phyloP scores from a whole-genome alignment of 441 rosid genomes.

The Jatropha podagrica region DNA sequence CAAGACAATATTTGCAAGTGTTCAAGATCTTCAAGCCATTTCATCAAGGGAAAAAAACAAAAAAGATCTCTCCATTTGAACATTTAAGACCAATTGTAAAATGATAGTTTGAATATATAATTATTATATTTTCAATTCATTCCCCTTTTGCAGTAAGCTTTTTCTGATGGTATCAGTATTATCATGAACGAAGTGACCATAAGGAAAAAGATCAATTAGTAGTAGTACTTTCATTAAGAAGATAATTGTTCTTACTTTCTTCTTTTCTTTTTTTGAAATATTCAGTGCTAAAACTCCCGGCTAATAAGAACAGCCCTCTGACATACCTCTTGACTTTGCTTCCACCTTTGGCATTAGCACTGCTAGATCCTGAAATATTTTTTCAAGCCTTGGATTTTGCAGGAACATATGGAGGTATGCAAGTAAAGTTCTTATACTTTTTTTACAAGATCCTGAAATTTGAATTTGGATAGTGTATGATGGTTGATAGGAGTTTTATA shows the following conservation, averaged over 20 bases:
- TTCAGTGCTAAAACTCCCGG: conserved; percentile 73
- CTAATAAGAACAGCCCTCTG: conserved; percentile 56
- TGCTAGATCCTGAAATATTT: conserved; percentile 88
- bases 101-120: not conserved
- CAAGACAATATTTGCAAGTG: too few species aligned
- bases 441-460: too few species aligned
- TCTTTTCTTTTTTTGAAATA: not conserved
- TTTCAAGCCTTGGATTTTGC: conserved; percentile 95
- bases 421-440: not conserved
- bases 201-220: too few species aligned
- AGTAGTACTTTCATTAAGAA: not conserved
- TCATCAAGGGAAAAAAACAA: too few species aligned
- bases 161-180: not conserved
- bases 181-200: too few species aligned
- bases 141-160: not conserved
- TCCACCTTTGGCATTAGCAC: conserved; percentile 70
- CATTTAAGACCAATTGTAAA: too few species aligned
- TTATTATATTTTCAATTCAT: not conserved
- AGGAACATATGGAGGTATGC: conserved; percentile 88
- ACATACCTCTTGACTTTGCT: conserved; percentile 72
- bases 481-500: too few species aligned
- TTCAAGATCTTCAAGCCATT: too few species aligned
- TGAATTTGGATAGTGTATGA: too few species aligned
- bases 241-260: not conserved
- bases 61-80: too few species aligned